A percentile compares a stretch with the other conserved stretches of the same genome.
Conservation (phyloP, 139 green algal species). For the Nannochloris sp. region DNA sequence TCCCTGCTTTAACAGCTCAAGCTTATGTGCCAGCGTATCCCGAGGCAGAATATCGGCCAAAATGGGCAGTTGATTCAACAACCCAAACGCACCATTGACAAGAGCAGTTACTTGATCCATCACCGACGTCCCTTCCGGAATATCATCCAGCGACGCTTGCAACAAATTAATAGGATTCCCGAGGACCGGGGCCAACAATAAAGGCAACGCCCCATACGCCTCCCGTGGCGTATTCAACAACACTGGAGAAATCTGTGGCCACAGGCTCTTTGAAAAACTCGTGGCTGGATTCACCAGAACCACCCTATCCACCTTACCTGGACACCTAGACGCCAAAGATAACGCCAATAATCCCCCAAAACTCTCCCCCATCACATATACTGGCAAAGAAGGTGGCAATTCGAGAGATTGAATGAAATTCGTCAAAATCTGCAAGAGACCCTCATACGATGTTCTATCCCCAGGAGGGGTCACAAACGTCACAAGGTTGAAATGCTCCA, state of each 20-base stretch:
- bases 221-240: constrained; percentile 36
- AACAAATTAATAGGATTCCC: constrained; percentile 71
- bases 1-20: constrained; percentile 54
- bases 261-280: constrained; percentile 53
- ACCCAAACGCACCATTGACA: constrained; percentile 10
- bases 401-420: constrained; percentile 13
- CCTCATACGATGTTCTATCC: constrained; percentile 61
- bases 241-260: constrained; percentile 58
- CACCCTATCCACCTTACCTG: constrained; percentile 8
- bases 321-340: constrained; percentile 39
- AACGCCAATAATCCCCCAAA: constrained; percentile 77
- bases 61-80: constrained; percentile 53
- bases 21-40: constrained; percentile 61
- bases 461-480: constrained; percentile 44
- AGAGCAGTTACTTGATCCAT: neutral
- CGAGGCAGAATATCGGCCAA: constrained; percentile 61
- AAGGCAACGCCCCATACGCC: constrained; percentile 63
- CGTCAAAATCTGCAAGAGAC: constrained; percentile 36
- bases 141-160: constrained; percentile 22
- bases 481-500: constrained; percentile 61
- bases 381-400: constrained; percentile 39
- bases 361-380: constrained; percentile 84
- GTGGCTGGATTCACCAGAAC: constrained; percentile 79
- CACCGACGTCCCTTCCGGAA: neutral
- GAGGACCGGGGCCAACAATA: constrained; percentile 66